Conservation (phyloP, 1,284 basidiomycete genomes). For the Boletus semigastroideus region DNA sequence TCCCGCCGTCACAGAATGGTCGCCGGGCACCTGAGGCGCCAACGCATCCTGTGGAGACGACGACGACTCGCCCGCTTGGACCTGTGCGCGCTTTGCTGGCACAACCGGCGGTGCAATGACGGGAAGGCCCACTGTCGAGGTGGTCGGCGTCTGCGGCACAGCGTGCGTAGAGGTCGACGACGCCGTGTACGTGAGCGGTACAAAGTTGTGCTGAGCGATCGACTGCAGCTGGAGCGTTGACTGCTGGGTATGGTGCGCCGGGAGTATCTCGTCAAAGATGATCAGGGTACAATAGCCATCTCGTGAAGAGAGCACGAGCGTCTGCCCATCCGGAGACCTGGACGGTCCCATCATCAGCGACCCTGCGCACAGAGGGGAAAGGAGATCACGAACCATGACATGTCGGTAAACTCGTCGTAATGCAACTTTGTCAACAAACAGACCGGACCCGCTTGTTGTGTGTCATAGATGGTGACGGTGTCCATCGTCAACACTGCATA, state of each 20-base stretch:
- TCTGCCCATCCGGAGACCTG: constrained; percentile 96
- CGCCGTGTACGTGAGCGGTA: constrained; percentile 49
- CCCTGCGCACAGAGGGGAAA: background rate
- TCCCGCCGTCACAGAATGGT: constrained; percentile 13
- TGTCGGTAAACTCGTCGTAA: constrained; percentile 97
- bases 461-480: constrained; percentile 93
- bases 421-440: constrained; percentile 94
- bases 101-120: constrained; percentile 44
- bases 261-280: constrained; percentile 87
- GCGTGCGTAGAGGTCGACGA: constrained; percentile 16
- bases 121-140: constrained; percentile 38
- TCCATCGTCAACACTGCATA: constrained; percentile 98
- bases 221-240: constrained; percentile 83
- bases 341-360: constrained; percentile 3
- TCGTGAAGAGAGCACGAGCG: constrained; percentile 86
- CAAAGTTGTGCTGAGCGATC: constrained; percentile 79
- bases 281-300: constrained; percentile 98
- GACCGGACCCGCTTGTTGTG: constrained; percentile 91
- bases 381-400: constrained; percentile 76
- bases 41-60: constrained; percentile 51
- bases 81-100: constrained; percentile 44
- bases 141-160: constrained; percentile 41
- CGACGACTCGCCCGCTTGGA: constrained; percentile 44
- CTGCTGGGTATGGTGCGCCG: constrained; percentile 84
- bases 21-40: constrained; percentile 34